Evolutionary conservation across 495 filamentous ascomycete genomes (phyloP).

Genomic region (Penicillium canariense): DNA sequence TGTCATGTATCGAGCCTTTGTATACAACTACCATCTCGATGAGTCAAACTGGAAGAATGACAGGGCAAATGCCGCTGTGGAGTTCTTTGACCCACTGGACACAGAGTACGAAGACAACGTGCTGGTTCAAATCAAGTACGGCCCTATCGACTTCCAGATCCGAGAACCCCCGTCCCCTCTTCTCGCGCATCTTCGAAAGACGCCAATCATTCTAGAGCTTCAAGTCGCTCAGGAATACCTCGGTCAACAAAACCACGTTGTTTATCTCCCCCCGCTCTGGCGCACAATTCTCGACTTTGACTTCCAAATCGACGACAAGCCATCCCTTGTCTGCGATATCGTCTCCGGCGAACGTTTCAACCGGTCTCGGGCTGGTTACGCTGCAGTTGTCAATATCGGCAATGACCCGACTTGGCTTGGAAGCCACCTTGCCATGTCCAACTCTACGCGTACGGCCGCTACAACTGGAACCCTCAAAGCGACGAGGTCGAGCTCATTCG

Average conservation of each 20-base stretch:
- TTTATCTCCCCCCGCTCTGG: slow-evolving; percentile 64
- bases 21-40: slow-evolving; percentile 56
- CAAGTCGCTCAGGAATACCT: slow-evolving; percentile 66
- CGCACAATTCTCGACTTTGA: slow-evolving; percentile 63
- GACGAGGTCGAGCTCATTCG: slow-evolving; percentile 47
- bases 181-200: slow-evolving; percentile 56
- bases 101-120: slow-evolving; percentile 65
- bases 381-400: slow-evolving; percentile 64
- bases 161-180: slow-evolving; percentile 64
- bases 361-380: slow-evolving; percentile 54
- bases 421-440: slow-evolving; percentile 63
- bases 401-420: slow-evolving; percentile 63
- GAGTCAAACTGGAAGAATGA: slow-evolving; percentile 60
- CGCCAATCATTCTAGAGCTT: slow-evolving; percentile 58
- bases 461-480: slow-evolving; percentile 56
- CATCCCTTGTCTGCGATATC: slow-evolving; percentile 52
- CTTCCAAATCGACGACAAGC: slow-evolving; percentile 52
- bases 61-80: slow-evolving; percentile 61
- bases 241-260: slow-evolving; percentile 63
- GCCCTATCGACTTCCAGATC: slow-evolving; percentile 71
- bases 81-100: slow-evolving; percentile 63
- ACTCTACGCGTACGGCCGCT: slow-evolving; percentile 63
- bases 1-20: slow-evolving; percentile 68
- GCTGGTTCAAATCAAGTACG: slow-evolving; percentile 67
- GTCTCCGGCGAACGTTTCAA: slow-evolving; percentile 57